Base-by-base conservation (phyloP, 1,284 basidiomycete species). In the Fistulina hepatica region DNA sequence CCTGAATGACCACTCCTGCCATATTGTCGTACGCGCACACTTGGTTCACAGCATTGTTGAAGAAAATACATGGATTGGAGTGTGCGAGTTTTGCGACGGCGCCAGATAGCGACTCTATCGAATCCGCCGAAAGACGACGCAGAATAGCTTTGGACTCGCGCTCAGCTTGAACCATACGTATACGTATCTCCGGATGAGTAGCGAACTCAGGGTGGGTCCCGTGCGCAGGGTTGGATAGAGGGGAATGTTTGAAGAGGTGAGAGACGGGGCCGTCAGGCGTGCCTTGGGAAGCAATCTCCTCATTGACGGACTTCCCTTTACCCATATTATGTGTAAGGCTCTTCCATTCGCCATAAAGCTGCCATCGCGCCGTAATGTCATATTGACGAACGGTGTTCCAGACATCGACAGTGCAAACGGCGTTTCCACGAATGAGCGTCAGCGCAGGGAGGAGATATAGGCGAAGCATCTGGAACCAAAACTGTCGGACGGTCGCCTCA, bases 1-100 rank as follows among this genome's bases (percentile, higher is more conserved):
- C 81, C 48, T 92, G 89, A 25, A 97, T 85, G 39, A 98, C 81
- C 21, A 91, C 88, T 32, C 75, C 73, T 12, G 90, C 90, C 44
- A 98, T 67, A 57, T 97, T 99, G 52, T 95, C 89, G 54, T 98
- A 99, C 13, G 90, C 81, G 78, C 93, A 93, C 42, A 97, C 84
- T 60, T 98, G 95, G 47, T 83, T 81, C 36, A 98, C 79, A 0
- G 86, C 90, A 42, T 86, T 85, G 11, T 74, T 63, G 64, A 97
- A 98, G 50, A 98, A 80, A 37, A 94, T 81, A 47, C 78, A 83
- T 2, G 95, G 95, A 54, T 97, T 95, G 10, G 86, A 83, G 54
- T 97, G 91, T 5, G 88, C 88, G 33, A 94, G 64, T 59, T 97
- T 97, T 8, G 91, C 93, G n/a, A 98, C 79, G 2, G 82, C 75